Conservation (phyloP, 2,329 filamentous ascomycete genomes). For the Venturia nashicola region DNA sequence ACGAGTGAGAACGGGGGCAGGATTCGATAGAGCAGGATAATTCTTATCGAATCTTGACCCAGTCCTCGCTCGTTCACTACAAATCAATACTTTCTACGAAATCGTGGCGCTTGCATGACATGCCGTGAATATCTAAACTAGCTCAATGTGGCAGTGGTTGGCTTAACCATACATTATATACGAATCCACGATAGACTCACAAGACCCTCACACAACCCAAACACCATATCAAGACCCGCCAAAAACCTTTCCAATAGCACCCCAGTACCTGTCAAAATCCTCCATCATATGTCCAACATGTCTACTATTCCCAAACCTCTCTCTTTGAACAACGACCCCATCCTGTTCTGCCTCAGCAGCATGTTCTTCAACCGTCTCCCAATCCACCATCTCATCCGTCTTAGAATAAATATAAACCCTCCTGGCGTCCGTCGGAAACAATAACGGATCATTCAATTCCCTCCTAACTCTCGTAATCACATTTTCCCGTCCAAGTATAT, state of each 20-base stretch:
- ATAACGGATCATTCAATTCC: conserved; percentile 2
- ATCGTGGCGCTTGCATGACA: too few relatives aligned
- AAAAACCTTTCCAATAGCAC: conserved; percentile 18
- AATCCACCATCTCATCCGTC: conserved; percentile 44
- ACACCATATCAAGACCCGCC: neutral
- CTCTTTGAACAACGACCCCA: conserved; percentile 38
- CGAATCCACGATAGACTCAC: too few relatives aligned
- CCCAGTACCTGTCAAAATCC: conserved; percentile 48
- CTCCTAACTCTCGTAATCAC: conserved; percentile 1
- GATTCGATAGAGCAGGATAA: too few relatives aligned
- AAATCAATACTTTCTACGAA: too few relatives aligned
- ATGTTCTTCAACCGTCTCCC: conserved; percentile 44
- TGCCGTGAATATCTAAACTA: too few relatives aligned
- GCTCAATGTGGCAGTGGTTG: too few relatives aligned
- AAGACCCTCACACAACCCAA: too few relatives aligned
- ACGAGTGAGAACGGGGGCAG: too few relatives aligned
- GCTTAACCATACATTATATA: too few relatives aligned
- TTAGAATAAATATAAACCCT: conserved; percentile 48
- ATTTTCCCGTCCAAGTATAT: conserved; percentile 1
- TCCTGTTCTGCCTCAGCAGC: conserved; percentile 33
- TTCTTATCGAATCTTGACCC: too few relatives aligned
- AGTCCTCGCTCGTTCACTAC: too few relatives aligned
- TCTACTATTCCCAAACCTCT: conserved; percentile 44
- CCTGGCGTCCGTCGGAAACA: conserved; percentile 21
- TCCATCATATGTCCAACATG: conserved; percentile 51